Evolutionary conservation across 2,329 filamentous ascomycete species (phyloP), one percentile per base, ranked within the genome.

Genomic region (Colletotrichum zoysiae): DNA sequence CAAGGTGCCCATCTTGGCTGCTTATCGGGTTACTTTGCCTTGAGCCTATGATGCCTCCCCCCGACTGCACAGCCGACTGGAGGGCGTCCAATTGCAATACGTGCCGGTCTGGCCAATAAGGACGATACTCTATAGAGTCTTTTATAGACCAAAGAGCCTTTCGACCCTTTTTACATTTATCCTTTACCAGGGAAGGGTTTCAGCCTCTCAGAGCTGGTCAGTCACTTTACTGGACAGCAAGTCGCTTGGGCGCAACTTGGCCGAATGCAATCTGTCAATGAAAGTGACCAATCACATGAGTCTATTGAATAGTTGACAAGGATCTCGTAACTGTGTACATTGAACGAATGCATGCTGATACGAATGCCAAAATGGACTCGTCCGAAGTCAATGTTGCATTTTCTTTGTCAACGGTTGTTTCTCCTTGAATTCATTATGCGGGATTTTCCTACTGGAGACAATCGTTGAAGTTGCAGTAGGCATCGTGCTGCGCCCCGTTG

Each of bases 401-500:
- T n/a, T 26, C 30, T 12, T 18, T 18, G 30, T 6, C 12, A 7
- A 26, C 7, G 8, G 7, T 20, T 23, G 9, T n/a, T 14, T 35
- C 11, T 2, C 16, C 30, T 30, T 30, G 30, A 30, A 14, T 51
- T 33, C 12, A 5, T 0, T 2, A 14, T 40, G 59, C 59, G 46
- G 33, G 46, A 40, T 44, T 59, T 40, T 62, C 30, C 14, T 8
- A 5, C 33, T 11, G 11, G 8, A 16, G 11, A 35, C 2, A 11
- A 40, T 56, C 20, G 53, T 38, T n/a, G 14, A 40, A 44, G 26
- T 35, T 42, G 46, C 30, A 50, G n/a, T 23, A 40, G 23, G 35
- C 12, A n/a, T 48, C n/a, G 33, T 26, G 44, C 59, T 62, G 59
- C 59, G 59, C 59, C 59, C 51, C 59, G 33, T 26, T 20, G 9